Evolutionary conservation across 2,329 filamentous ascomycete species (phyloP).

Genomic region (Alternaria sp.): DNA sequence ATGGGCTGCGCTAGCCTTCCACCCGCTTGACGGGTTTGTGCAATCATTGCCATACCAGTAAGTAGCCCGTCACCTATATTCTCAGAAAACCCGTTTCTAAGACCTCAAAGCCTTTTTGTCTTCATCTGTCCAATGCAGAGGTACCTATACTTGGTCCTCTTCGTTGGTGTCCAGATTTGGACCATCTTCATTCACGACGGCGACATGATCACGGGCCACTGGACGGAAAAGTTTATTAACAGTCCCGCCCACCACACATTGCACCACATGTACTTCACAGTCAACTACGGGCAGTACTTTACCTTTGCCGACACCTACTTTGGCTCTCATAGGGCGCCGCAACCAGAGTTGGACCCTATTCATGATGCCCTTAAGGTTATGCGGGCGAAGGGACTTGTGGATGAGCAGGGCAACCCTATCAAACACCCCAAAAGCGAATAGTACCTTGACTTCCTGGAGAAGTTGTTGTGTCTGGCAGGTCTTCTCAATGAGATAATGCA

Average conservation of each 20-base stretch:
- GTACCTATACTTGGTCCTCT: conserved; percentile 17
- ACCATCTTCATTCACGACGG: conserved; percentile 18
- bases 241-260: conserved; percentile 16
- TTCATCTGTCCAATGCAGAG: conserved; percentile 17
- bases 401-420: conserved; percentile 12
- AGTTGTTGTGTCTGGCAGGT: conserved; percentile 1
- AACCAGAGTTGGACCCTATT: conserved; percentile 13
- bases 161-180: conserved; percentile 13
- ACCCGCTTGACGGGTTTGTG: conserved; percentile 13
- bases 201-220: conserved; percentile 15
- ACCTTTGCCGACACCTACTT: conserved; percentile 15
- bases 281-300: conserved; percentile 18
- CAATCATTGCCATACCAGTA: conserved; percentile 17
- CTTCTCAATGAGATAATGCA: conserved; percentile 2
- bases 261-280: conserved; percentile 18
- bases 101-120: conserved; percentile 4
- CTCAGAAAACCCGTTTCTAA: neutral
- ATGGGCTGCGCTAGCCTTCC: conserved; percentile 17
- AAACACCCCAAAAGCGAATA: conserved; percentile 15
- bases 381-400: conserved; percentile 13
- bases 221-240: conserved; percentile 16
- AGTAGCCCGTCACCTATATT: neutral
- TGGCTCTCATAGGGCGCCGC: conserved; percentile 11
- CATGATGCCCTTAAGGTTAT: conserved; percentile 18
- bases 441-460: neutral